Evolutionary conservation across 257 asterid species (phyloP).

Genomic region (Misopates orontium): DNA sequence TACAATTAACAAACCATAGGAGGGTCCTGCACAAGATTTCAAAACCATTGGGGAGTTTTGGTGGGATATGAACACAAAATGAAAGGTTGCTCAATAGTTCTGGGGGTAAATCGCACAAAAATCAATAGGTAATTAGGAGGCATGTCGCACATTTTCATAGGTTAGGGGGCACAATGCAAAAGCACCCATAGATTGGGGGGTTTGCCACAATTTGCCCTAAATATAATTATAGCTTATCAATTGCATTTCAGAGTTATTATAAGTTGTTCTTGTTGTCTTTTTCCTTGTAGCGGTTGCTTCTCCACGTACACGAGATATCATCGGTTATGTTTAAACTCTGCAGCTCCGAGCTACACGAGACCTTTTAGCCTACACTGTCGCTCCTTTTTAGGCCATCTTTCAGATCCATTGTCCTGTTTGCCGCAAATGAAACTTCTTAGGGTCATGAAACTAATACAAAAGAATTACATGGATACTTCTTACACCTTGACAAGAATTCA

Average conservation of each 20-base stretch:
- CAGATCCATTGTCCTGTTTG: constrained; percentile 11
- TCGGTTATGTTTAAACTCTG: background rate
- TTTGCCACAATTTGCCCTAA: no score
- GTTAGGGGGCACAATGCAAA: no score
- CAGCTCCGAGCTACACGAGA: background rate
- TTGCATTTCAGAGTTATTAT: no score
- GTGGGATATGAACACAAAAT: no score
- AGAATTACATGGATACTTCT: background rate
- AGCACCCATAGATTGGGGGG: no score
- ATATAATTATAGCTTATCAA: background rate
- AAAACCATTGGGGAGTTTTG: no score
- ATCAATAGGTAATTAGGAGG: no score
- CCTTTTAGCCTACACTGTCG: constrained; percentile 25
- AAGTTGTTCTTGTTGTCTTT: background rate
- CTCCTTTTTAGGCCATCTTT: constrained; percentile 21
- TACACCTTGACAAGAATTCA: background rate
- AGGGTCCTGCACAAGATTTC: no score
- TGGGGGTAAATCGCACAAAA: no score
- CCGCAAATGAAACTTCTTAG: constrained; percentile 27
- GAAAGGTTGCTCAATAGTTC: no score
- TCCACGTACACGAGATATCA: background rate
- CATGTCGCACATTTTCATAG: no score
- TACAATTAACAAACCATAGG: no score
- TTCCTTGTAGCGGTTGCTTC: background rate
- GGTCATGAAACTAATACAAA: constrained; percentile 15